phyloP scores from a whole-genome alignment of 768 basidiomycete species.

The Amyloporia xantha region DNA sequence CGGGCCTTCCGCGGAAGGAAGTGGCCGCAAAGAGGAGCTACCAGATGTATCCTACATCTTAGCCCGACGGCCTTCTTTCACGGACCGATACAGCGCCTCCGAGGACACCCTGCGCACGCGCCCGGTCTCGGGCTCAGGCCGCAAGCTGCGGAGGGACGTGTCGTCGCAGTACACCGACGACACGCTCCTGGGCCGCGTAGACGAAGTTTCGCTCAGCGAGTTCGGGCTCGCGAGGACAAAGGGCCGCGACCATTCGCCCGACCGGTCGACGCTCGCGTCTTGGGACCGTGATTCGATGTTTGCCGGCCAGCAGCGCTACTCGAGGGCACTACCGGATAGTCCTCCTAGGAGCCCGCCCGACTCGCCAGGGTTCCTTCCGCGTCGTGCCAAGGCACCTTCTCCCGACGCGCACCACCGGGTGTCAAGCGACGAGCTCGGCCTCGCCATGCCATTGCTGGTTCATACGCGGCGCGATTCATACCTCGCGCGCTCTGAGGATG shows the following conservation, averaged over 20 bases:
- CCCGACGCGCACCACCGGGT: slow-evolving; percentile 20
- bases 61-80: slow-evolving; percentile 20
- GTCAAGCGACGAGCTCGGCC: slow-evolving; percentile 20
- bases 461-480: slow-evolving; percentile 12
- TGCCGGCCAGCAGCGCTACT: background rate
- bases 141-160: slow-evolving; percentile 22
- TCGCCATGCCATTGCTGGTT: slow-evolving; percentile 27
- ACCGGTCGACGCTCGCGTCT: background rate
- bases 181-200: slow-evolving; percentile 14
- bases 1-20: slow-evolving; percentile 13
- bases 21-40: slow-evolving; percentile 14
- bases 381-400: background rate
- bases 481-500: background rate
- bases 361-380: background rate
- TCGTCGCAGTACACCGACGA: slow-evolving; percentile 25
- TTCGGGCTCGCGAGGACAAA: slow-evolving; percentile 2
- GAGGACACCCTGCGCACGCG: slow-evolving; percentile 36
- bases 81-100: slow-evolving; percentile 19
- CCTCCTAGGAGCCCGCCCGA: slow-evolving; percentile 1
- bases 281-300: slow-evolving; percentile 6
- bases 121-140: slow-evolving; percentile 33
- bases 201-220: slow-evolving; percentile 1
- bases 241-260: background rate
- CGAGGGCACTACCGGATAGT: background rate
- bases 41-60: slow-evolving; percentile 30